phyloP scores from a whole-genome alignment of 768 basidiomycete species.

The Boletales sp. region DNA sequence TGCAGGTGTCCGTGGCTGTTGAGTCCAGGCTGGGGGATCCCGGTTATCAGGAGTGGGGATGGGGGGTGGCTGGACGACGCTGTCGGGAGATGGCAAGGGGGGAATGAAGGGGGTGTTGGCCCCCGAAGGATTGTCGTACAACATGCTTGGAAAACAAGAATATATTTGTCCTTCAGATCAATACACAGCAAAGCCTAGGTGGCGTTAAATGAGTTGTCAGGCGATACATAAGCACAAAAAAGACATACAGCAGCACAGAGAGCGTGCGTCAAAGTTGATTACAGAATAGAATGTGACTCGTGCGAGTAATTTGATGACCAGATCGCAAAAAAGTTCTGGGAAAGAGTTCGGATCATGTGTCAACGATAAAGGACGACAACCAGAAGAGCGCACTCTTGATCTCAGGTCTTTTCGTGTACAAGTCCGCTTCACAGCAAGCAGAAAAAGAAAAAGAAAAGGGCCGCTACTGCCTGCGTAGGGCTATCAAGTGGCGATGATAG shows the following conservation, averaged over 20 bases:
- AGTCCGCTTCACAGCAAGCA: slow-evolving; percentile 1
- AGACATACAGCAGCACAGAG: slow-evolving; percentile 13
- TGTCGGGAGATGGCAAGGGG: slow-evolving; percentile 36
- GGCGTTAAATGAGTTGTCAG: slow-evolving; percentile 9
- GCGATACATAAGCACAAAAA: not conserved
- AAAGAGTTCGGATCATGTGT: slow-evolving; percentile 4
- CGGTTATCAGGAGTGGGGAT: slow-evolving; percentile 29
- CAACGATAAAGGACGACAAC: not conserved
- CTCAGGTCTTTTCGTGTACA: not conserved
- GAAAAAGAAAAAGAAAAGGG: not conserved
- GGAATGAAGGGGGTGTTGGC: slow-evolving; percentile 37
- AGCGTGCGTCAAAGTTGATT: slow-evolving; percentile 2
- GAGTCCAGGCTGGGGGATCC: slow-evolving; percentile 34
- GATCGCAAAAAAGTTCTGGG: slow-evolving; percentile 6
- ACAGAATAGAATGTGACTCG: slow-evolving; percentile 15
- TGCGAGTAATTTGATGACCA: slow-evolving; percentile 7
- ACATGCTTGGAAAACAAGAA: slow-evolving; percentile 19
- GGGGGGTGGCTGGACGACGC: slow-evolving; percentile 32
- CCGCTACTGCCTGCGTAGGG: not conserved
- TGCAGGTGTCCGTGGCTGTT: slow-evolving; percentile 30
- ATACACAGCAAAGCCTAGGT: slow-evolving; percentile 21
- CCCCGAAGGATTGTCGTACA: slow-evolving; percentile 29
- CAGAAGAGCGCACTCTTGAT: slow-evolving; percentile 4
- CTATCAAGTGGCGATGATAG: not conserved
- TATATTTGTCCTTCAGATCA: slow-evolving; percentile 22